Evolutionary conservation across 768 basidiomycete genomes (phyloP).

Genomic region (Megacollybia marginata): DNA sequence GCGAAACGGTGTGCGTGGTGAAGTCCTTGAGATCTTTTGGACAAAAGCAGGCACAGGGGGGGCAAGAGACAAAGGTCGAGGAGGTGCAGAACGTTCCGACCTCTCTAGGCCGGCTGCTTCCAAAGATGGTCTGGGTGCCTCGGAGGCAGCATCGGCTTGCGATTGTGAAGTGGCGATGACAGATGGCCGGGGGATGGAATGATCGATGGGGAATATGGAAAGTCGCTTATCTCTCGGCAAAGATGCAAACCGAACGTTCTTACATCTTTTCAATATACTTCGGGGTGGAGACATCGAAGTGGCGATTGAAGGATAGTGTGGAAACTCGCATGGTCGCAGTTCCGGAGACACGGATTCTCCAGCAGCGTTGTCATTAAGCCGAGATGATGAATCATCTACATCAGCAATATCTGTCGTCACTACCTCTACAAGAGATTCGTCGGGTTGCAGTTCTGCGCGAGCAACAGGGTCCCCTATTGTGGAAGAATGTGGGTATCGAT

Average conservation of each 20-base stretch:
- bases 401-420: no score
- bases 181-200: conserved; percentile 1
- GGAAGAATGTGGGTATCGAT: background rate
- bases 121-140: background rate
- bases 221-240: conserved; percentile 12
- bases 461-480: no score
- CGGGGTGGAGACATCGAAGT: conserved; percentile 15
- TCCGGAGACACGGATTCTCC: no score
- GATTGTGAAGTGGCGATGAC: background rate
- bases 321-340: no score
- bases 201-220: background rate
- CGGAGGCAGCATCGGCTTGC: background rate
- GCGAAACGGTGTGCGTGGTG: background rate
- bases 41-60: background rate
- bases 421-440: no score
- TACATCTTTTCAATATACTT: conserved; percentile 31
- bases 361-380: no score
- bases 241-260: conserved; percentile 37
- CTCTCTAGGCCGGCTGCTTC: background rate
- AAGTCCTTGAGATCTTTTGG: background rate
- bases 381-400: no score
- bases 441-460: no score
- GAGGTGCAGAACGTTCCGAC: background rate
- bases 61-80: background rate
- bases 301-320: no score